phyloP scores from a whole-genome alignment of 495 filamentous ascomycete genomes.

The Geopyxis carbonaria region DNA sequence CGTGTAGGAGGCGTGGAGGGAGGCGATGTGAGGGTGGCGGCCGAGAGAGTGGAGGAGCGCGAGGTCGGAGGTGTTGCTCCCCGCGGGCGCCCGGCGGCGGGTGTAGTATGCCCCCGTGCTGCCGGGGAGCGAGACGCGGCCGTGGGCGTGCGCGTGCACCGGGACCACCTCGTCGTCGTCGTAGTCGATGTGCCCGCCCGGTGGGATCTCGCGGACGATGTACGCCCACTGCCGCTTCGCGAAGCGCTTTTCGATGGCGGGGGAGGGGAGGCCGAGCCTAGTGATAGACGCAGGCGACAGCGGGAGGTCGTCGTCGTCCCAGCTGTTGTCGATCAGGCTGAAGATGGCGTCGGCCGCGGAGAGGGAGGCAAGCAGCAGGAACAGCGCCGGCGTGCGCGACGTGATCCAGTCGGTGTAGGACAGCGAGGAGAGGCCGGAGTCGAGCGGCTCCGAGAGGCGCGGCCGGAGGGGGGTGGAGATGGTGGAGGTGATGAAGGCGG shows the following conservation, averaged over 20 bases:
- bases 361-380: conserved; percentile 64
- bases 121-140: too few species aligned
- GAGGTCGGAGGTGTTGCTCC: conserved; percentile 32
- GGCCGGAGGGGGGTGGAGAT: too few species aligned
- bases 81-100: conserved; percentile 24
- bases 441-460: too few species aligned
- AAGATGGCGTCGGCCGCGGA: conserved; percentile 76
- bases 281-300: conserved; percentile 54
- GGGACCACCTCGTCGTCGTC: conserved; percentile 64
- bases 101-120: conserved; percentile 32
- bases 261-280: conserved; percentile 37
- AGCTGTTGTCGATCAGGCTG: conserved; percentile 64
- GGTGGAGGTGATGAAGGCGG: too few species aligned
- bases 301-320: conserved; percentile 79
- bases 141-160: conserved; percentile 41
- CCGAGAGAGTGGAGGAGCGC: too few species aligned
- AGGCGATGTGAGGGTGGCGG: conserved; percentile 69
- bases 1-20: conserved; percentile 63
- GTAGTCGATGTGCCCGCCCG: conserved; percentile 58
- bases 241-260: conserved; percentile 54
- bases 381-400: conserved; percentile 57
- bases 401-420: conserved; percentile 90
- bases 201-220: conserved; percentile 49
- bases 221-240: conserved; percentile 69
- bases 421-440: too few species aligned